Percentiles rank a stretch among this genome's conserved stretches.
Conservation (phyloP, 768 basidiomycete genomes). For the Mycena kentingensis region DNA sequence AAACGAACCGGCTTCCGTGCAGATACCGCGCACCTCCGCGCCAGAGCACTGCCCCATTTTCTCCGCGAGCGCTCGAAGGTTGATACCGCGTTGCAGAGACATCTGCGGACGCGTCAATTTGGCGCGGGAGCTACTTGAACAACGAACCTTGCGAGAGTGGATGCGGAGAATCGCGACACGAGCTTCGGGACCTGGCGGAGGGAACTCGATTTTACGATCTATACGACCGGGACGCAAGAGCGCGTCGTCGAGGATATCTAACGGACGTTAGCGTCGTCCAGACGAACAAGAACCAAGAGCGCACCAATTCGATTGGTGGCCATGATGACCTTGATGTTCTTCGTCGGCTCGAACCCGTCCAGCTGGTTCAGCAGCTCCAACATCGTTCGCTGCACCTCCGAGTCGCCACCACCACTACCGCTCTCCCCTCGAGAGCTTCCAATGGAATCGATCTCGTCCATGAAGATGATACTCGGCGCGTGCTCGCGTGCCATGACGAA, state of each 20-base stretch:
- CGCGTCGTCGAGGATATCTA: constrained; percentile 93
- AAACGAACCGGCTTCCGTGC: constrained; percentile 89
- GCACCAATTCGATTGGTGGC: constrained; percentile 94
- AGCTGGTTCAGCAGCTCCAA: constrained; percentile 86
- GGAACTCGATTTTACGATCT: constrained; percentile 96
- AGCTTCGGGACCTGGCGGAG: constrained; percentile 95
- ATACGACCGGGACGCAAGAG: constrained; percentile 93
- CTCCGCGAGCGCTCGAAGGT: constrained; percentile 92
- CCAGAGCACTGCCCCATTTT: constrained; percentile 99
- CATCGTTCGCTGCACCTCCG: constrained; percentile 91
- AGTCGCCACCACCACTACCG: constrained; percentile 86
- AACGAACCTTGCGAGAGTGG: constrained; percentile 84
- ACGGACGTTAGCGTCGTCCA: not conserved
- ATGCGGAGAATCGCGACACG: constrained; percentile 96
- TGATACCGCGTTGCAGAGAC: constrained; percentile 97
- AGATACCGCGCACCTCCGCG: constrained; percentile 96
- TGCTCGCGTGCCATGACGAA: constrained; percentile 99
- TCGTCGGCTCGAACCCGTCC: constrained; percentile 93
- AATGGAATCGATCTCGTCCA: constrained; percentile 99
- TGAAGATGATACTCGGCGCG: constrained; percentile 97
- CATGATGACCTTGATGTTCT: constrained; percentile 97
- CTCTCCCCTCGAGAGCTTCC: constrained; percentile 91
- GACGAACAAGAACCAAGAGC: not conserved
- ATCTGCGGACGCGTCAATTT: constrained; percentile 54
- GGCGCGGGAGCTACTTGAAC: not conserved